Conservation (phyloP, 345 rosid species). For the Aethionema arabicum region DNA sequence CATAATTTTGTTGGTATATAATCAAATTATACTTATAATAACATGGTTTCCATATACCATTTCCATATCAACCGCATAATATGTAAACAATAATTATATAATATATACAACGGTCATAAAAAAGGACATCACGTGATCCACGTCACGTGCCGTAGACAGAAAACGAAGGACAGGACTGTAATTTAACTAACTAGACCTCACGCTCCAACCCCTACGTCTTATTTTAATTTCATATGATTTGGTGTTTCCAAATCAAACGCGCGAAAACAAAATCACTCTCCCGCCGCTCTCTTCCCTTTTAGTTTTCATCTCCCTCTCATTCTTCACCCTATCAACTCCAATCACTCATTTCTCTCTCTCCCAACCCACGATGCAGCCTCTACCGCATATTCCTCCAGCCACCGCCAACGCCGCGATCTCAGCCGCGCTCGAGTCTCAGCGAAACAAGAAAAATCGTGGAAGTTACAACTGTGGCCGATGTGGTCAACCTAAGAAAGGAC, state of each 20-base stretch:
- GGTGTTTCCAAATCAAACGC: slow-evolving; percentile 47
- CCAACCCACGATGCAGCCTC: slow-evolving; percentile 42
- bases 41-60: too few species aligned
- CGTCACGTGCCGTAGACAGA: slow-evolving; percentile 29
- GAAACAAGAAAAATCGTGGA: slow-evolving; percentile 68
- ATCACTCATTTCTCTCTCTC: neutral
- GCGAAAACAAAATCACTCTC: slow-evolving; percentile 62
- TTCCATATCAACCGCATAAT: too few species aligned
- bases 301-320: slow-evolving; percentile 12
- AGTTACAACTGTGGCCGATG: slow-evolving; percentile 97
- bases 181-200: slow-evolving; percentile 12
- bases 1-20: too few species aligned
- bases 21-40: too few species aligned
- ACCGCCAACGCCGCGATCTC: slow-evolving; percentile 46
- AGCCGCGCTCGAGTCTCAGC: slow-evolving; percentile 50
- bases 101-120: too few species aligned
- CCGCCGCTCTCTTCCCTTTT: slow-evolving; percentile 54
- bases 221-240: neutral
- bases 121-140: slow-evolving; percentile 4
- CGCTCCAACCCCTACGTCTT: slow-evolving; percentile 30
- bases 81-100: too few species aligned
- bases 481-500: slow-evolving; percentile 96
- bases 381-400: slow-evolving; percentile 53
- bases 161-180: slow-evolving; percentile 38
- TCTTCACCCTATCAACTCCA: slow-evolving; percentile 18